phyloP scores from a whole-genome alignment of 768 basidiomycete species.

The Russula virescens region DNA sequence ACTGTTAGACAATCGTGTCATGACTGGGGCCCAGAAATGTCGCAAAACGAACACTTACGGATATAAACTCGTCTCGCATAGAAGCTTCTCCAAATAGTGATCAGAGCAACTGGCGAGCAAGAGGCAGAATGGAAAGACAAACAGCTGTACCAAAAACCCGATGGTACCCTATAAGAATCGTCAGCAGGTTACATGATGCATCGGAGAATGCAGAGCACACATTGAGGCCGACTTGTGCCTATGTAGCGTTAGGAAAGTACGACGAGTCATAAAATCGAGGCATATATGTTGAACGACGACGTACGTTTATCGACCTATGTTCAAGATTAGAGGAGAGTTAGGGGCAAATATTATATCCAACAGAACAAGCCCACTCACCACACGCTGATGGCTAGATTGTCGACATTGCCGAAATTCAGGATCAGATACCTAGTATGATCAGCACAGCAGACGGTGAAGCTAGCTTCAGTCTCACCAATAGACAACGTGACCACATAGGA shows the following conservation, averaged over 20 bases:
- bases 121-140: neutral
- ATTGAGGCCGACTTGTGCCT: neutral
- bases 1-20: neutral
- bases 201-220: neutral
- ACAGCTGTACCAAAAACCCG: conserved; percentile 1
- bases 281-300: neutral
- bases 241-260: neutral
- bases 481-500: conserved; percentile 39
- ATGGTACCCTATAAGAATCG: neutral
- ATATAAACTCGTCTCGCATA: conserved; percentile 11
- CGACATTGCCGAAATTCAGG: conserved; percentile 37
- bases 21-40: neutral
- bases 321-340: neutral
- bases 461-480: conserved; percentile 36
- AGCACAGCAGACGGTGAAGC: neutral
- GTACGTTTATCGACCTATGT: conserved; percentile 24
- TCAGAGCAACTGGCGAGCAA: neutral
- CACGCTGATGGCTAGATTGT: conserved; percentile 33
- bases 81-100: neutral
- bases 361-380: conserved; percentile 34
- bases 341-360: neutral
- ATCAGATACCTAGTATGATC: conserved; percentile 39
- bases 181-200: too few relatives aligned
- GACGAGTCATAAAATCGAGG: conserved; percentile 24
- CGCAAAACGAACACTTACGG: neutral